Conservation (phyloP, 1,284 basidiomycete genomes). For the Irpex sp. region DNA sequence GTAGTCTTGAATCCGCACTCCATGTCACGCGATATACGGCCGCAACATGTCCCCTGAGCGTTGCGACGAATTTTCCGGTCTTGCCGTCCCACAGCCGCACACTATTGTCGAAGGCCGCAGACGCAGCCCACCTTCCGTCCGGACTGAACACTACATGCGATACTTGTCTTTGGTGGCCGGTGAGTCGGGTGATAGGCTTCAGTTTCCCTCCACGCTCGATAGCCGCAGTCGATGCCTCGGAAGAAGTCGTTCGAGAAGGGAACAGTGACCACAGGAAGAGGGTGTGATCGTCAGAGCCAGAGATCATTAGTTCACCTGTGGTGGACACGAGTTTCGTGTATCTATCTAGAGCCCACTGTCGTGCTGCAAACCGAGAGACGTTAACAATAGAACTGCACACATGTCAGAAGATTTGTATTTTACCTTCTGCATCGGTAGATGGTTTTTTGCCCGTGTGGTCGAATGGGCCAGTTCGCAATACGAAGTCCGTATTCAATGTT, state of each 20-base stretch:
- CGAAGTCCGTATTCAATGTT: slow-evolving; percentile 93
- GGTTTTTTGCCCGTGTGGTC: slow-evolving; percentile 83
- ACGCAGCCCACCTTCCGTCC: slow-evolving; percentile 89
- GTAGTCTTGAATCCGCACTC: slow-evolving; percentile 90
- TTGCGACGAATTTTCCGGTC: slow-evolving; percentile 92
- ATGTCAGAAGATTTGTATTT: slow-evolving; percentile 9
- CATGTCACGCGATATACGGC: slow-evolving; percentile 94
- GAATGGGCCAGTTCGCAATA: slow-evolving; percentile 92
- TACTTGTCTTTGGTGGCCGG: slow-evolving; percentile 95
- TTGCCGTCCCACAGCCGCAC: slow-evolving; percentile 93
- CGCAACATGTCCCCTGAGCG: slow-evolving; percentile 89
- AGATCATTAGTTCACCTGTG: slow-evolving; percentile 83
- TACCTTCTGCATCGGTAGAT: slow-evolving; percentile 77
- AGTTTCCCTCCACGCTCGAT: slow-evolving; percentile 49
- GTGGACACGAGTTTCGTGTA: slow-evolving; percentile 68
- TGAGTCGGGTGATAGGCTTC: slow-evolving; percentile 86
- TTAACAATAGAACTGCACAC: too few relatives aligned
- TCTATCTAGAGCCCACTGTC: slow-evolving; percentile 69
- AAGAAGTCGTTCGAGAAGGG: slow-evolving; percentile 37
- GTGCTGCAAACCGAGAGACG: slow-evolving; percentile 42
- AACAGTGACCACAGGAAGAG: slow-evolving; percentile 90
- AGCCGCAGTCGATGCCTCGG: slow-evolving; percentile 31
- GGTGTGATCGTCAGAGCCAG: slow-evolving; percentile 94
- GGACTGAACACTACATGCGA: slow-evolving; percentile 96
- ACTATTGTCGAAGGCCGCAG: slow-evolving; percentile 89